Percentiles rank a stretch among this genome's conserved stretches.
phyloP scores from a whole-genome alignment of 306 rosid species.

The Amphicarpaea edgeworthii region DNA sequence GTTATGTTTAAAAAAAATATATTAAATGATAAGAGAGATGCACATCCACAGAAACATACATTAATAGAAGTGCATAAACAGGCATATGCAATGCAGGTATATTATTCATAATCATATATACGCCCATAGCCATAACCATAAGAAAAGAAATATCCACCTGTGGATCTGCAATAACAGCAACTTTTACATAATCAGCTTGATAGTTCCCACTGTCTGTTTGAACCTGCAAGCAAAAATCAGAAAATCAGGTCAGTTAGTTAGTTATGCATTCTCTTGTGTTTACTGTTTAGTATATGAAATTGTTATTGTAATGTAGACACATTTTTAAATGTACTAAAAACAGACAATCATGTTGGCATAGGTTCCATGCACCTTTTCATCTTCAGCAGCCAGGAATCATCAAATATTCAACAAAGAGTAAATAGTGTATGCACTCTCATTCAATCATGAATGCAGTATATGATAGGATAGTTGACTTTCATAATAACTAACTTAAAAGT shows the following conservation, averaged over 20 bases:
- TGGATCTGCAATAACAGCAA: constrained; percentile 84
- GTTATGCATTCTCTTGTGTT: constrained; percentile 17
- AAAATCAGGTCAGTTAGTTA: constrained; percentile 16
- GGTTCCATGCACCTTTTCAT: neutral
- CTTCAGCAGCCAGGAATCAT: constrained; percentile 17
- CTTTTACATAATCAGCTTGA: constrained; percentile 60
- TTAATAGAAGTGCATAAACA: constrained; percentile 22
- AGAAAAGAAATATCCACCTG: constrained; percentile 61
- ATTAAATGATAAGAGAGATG: constrained; percentile 34
- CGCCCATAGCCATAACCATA: constrained; percentile 11
- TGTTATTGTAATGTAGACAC: constrained; percentile 1
- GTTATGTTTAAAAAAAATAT: constrained; percentile 37
- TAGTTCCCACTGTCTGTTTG: constrained; percentile 44
- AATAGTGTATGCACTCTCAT: no score
- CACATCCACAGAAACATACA: neutral
- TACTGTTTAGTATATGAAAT: constrained; percentile 29
- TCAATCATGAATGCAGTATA: no score
- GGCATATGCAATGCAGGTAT: constrained; percentile 16
- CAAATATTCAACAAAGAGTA: constrained; percentile 25
- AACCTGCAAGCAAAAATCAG: constrained; percentile 41
- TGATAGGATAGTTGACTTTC: no score
- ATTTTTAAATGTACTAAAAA: neutral
- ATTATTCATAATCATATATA: neutral
- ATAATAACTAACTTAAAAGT: no score
- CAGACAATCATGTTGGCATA: constrained; percentile 6